phyloP scores from a whole-genome alignment of 768 basidiomycete species.

The Xerocomus brunneocitrinus region DNA sequence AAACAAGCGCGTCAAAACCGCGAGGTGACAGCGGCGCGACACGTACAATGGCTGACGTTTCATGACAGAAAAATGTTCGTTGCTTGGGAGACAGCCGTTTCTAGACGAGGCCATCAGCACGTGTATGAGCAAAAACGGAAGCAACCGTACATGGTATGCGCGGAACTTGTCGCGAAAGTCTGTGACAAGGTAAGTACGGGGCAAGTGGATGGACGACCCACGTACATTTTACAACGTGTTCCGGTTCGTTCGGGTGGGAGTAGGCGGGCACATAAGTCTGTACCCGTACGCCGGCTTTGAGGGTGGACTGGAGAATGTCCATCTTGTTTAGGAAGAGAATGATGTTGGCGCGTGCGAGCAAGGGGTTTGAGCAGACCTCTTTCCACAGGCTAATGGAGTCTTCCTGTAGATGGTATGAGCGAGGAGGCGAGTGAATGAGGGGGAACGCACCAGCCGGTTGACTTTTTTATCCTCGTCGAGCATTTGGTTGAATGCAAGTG shows the following conservation, averaged over 20 bases:
- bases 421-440: background rate
- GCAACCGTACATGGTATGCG: constrained; percentile 49
- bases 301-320: constrained; percentile 53
- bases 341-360: constrained; percentile 58
- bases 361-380: constrained; percentile 58
- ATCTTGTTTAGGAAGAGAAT: constrained; percentile 79
- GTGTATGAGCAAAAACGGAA: background rate
- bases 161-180: constrained; percentile 71
- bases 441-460: constrained; percentile 52
- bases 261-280: constrained; percentile 60
- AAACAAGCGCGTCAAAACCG: background rate
- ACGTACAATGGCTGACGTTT: constrained; percentile 68
- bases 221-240: constrained; percentile 61
- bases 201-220: constrained; percentile 1
- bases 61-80: constrained; percentile 62
- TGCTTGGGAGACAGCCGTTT: constrained; percentile 52
- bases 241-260: constrained; percentile 53
- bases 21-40: background rate
- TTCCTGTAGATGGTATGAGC: constrained; percentile 40
- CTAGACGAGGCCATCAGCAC: constrained; percentile 28
- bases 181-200: constrained; percentile 19
- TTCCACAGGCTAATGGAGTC: constrained; percentile 74
- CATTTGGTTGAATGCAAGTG: constrained; percentile 67
- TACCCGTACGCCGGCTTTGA: constrained; percentile 53
- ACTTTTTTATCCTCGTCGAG: constrained; percentile 64